Conservation (phyloP, 1,284 basidiomycete species). For the Xerocomus cyaneibrunnescens region DNA sequence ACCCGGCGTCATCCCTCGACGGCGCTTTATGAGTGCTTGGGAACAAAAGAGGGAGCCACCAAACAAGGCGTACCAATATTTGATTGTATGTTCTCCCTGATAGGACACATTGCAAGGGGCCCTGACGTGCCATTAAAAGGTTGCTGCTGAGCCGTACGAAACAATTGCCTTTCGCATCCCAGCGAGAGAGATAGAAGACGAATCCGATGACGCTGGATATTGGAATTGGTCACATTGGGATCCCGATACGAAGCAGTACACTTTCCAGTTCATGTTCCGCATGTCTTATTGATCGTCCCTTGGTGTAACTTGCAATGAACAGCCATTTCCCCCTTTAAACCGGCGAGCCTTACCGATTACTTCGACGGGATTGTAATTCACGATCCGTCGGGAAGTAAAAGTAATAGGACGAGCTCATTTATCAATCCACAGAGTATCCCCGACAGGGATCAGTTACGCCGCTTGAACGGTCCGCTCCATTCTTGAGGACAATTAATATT, state of each 20-base stretch:
- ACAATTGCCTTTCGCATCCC: constrained; percentile 98
- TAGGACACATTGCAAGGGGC: constrained; percentile 1
- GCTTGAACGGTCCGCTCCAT: background rate
- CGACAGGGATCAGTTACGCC: constrained; percentile 18
- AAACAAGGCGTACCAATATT: constrained; percentile 95
- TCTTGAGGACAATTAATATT: background rate
- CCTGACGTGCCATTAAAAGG: constrained; percentile 48
- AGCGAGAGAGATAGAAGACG: constrained; percentile 94
- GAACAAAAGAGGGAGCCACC: constrained; percentile 96
- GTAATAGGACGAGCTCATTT: background rate
- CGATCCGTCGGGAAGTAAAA: constrained; percentile 8
- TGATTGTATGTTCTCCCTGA: constrained; percentile 73
- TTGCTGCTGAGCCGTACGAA: constrained; percentile 98
- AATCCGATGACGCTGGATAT: constrained; percentile 84
- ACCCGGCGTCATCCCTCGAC: constrained; percentile 77
- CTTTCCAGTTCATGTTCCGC: constrained; percentile 93
- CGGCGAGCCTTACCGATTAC: background rate
- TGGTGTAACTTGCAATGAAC: constrained; percentile 22
- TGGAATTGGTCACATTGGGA: constrained; percentile 99
- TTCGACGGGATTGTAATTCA: constrained; percentile 7
- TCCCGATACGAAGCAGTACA: constrained; percentile 93
- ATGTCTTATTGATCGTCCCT: constrained; percentile 37
- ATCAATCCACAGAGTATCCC: constrained; percentile 2
- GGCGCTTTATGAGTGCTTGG: constrained; percentile 98
- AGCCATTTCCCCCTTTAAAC: background rate